Conservation (phyloP, 2,329 filamentous ascomycete genomes). For the Aspergillus fructus region DNA sequence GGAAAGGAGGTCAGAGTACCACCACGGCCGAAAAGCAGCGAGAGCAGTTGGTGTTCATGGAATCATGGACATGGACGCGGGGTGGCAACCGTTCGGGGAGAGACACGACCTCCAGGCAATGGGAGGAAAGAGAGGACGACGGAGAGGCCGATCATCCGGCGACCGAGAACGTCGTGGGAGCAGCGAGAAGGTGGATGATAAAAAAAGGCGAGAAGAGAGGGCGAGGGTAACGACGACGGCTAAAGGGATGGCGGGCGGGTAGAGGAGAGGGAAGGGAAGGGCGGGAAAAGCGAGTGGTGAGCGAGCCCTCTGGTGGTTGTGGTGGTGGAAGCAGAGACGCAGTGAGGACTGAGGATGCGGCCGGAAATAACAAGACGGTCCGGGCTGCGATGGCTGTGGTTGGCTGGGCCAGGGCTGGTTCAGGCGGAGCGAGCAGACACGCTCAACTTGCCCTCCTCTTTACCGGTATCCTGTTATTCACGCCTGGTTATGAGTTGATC, state of each 20-base stretch:
- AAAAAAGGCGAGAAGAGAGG: not conserved
- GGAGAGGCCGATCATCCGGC: constrained; percentile 25
- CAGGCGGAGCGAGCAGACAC: not conserved
- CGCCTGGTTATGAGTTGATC: not conserved
- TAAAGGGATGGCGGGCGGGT: constrained; percentile 2
- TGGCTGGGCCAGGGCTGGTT: not conserved
- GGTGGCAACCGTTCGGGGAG: constrained; percentile 27
- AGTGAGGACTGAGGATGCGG: constrained; percentile 4
- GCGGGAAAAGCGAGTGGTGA: not conserved
- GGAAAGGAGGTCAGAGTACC: constrained; percentile 37
- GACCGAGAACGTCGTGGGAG: constrained; percentile 10
- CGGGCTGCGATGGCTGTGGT: constrained; percentile 7
- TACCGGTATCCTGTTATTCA: not conserved
- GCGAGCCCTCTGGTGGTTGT: not conserved
- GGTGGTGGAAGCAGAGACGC: constrained; percentile 8
- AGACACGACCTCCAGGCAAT: constrained; percentile 22
- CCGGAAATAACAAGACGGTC: constrained; percentile 12
- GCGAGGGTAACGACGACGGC: constrained; percentile 5
- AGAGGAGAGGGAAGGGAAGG: constrained; percentile 1
- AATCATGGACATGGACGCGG: constrained; percentile 39
- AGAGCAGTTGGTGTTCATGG: constrained; percentile 29
- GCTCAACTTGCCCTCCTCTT: not conserved
- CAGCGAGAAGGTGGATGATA: not conserved
- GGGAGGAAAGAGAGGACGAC: constrained; percentile 16
- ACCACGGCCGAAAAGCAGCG: constrained; percentile 33